Base-by-base conservation (phyloP, 345 rosid genomes). In the Crucihimalaya himalaica region DNA sequence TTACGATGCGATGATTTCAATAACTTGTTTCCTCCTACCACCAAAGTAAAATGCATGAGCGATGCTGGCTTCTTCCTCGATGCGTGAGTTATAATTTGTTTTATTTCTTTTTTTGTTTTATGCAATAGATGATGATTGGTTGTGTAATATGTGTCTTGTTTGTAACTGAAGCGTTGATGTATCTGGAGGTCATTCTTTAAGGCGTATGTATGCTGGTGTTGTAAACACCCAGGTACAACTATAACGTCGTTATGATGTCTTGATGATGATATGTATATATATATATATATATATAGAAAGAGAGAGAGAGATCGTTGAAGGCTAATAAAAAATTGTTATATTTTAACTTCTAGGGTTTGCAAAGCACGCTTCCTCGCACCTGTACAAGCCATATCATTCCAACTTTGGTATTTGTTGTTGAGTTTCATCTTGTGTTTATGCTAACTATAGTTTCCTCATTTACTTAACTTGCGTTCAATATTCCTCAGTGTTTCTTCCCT, bases 31-130 rank as follows among this genome's bases (percentile, higher is more conserved):
- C 90, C 97, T 7, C 67, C 20, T 32, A 78, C 81, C 72, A 75
- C 98, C 27, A 83, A 59, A 16, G 96, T 91, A 29, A 94, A 94
- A 80, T 94, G 97, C 83, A 81, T 89, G 83, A 89, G 98, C 64
- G 98, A 94, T 79, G 98, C 96, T 64, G 97, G 98, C 47, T 89
- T 94, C 80, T 95, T 95, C 77, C 85, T 95, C 31, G 98, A 95
- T 21, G 73, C 85, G 97, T 90, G 82, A 81, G 46, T 40, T 0
- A 4, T 1, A 40, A 31, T 31, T 23, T 23, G 25, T 23, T 23
- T 23, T 23, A 3, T 23, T 27, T 27, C 5, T 27, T 27, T 27
- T 37, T 35, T 6, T 1, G 1, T 35, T 35, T 35, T 3, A 11
- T 10, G 5, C 28, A 1, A 27, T 2, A 27, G 5, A 27, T 31